A percentile compares a stretch with the other conserved stretches of the same genome.
Conservation (phyloP, 306 rosid species). For the Datisca glomerata region DNA sequence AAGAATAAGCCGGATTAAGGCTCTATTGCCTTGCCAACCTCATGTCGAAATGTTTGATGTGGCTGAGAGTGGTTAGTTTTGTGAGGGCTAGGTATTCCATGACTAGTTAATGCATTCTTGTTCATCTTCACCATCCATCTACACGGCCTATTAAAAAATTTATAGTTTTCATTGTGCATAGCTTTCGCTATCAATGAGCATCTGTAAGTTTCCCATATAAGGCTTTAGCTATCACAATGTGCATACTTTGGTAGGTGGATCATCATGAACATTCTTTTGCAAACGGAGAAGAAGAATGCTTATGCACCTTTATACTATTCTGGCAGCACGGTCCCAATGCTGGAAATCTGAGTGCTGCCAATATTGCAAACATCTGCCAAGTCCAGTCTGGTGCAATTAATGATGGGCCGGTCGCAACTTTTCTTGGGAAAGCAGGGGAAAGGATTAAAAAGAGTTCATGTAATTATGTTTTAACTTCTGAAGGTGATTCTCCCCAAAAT, state of each 20-base stretch:
- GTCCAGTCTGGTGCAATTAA: conserved; percentile 22
- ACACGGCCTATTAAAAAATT: too few relatives aligned
- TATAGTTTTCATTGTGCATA: too few relatives aligned
- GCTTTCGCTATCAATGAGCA: too few relatives aligned
- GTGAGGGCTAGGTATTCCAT: too few relatives aligned
- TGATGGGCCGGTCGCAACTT: conserved; percentile 34
- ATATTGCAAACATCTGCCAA: conserved; percentile 33
- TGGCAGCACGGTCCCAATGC: conserved; percentile 64
- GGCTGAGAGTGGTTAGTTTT: too few relatives aligned
- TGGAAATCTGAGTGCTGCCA: conserved; percentile 14
- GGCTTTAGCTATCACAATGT: too few relatives aligned
- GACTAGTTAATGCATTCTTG: too few relatives aligned
- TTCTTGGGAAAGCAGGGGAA: conserved; percentile 26
- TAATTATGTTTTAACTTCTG: conserved; percentile 3
- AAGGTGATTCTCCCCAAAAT: neutral
- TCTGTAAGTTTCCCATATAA: too few relatives aligned
- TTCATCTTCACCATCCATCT: too few relatives aligned
- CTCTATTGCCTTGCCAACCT: too few relatives aligned
- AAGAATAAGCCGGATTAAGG: too few relatives aligned
- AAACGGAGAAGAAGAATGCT: conserved; percentile 40
- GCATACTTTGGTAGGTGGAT: conserved; percentile 41
- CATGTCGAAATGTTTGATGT: too few relatives aligned
- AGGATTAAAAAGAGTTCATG: conserved; percentile 11
- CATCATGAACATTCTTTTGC: conserved; percentile 22
- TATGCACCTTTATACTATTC: conserved; percentile 30